Percentiles rank a stretch among this genome's conserved stretches.
Conservation (phyloP, 331 rosid genomes). For the Pyracantha coccinea region DNA sequence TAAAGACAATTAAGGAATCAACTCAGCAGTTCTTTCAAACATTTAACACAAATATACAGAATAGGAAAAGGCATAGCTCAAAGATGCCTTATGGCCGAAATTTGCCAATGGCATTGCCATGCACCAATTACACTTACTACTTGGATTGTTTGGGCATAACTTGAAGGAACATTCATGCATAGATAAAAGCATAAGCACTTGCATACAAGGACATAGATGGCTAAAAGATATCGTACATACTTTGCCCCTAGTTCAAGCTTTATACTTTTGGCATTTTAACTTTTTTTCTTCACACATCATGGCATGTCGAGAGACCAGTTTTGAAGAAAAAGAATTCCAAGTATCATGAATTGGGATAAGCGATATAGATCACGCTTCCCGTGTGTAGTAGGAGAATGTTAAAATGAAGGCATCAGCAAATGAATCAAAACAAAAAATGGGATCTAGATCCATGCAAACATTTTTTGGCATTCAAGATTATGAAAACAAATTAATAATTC, state of each 20-base stretch:
- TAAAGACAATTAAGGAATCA: slow-evolving; percentile 50
- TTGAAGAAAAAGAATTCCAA: not conserved
- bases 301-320: not conserved
- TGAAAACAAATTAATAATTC: not conserved
- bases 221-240: not conserved
- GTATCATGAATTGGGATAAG: not conserved
- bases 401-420: not conserved
- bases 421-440: not conserved
- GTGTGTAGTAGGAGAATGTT: not conserved
- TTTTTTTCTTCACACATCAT: not conserved
- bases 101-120: not conserved
- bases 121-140: not conserved
- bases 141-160: not conserved
- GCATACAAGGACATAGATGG: not conserved
- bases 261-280: not conserved
- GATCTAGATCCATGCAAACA: not conserved
- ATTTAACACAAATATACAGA: not conserved
- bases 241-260: not conserved
- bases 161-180: not conserved
- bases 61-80: not conserved
- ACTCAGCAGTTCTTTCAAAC: not conserved
- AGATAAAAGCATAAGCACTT: not conserved
- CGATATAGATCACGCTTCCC: not conserved
- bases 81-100: not conserved
- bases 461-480: not conserved